Conservation (phyloP, 306 rosid genomes). For the Cucumis sativus region DNA sequence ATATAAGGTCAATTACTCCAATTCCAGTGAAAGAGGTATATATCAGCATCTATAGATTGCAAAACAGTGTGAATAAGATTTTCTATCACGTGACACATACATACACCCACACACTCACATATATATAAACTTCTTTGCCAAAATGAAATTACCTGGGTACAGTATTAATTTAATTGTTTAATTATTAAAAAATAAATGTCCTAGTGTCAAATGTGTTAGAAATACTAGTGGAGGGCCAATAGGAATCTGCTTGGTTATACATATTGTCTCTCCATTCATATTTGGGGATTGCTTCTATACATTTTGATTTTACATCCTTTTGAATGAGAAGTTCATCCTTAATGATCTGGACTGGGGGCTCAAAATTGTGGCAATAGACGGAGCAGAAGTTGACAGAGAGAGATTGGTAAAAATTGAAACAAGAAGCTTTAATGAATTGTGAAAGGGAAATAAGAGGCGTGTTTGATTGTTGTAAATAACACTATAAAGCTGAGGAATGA, state of each 20-base stretch:
- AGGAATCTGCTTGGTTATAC: background rate
- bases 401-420: background rate
- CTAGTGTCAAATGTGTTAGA: background rate
- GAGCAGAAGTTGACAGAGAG: background rate
- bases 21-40: constrained; percentile 63
- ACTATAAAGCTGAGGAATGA: background rate
- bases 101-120: no score
- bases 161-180: background rate
- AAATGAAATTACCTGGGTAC: background rate
- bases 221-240: background rate
- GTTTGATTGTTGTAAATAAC: background rate
- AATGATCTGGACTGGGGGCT: background rate
- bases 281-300: background rate
- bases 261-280: background rate
- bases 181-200: background rate
- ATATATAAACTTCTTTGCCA: background rate
- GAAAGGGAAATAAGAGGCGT: background rate
- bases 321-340: background rate
- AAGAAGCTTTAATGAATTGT: background rate
- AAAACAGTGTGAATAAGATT: background rate
- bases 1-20: constrained; percentile 57
- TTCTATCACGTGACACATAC: background rate
- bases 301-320: background rate
- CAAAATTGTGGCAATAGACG: background rate
- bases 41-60: background rate